Conservation (phyloP, 140 eudicot genomes). For the Flaveria floridana region DNA sequence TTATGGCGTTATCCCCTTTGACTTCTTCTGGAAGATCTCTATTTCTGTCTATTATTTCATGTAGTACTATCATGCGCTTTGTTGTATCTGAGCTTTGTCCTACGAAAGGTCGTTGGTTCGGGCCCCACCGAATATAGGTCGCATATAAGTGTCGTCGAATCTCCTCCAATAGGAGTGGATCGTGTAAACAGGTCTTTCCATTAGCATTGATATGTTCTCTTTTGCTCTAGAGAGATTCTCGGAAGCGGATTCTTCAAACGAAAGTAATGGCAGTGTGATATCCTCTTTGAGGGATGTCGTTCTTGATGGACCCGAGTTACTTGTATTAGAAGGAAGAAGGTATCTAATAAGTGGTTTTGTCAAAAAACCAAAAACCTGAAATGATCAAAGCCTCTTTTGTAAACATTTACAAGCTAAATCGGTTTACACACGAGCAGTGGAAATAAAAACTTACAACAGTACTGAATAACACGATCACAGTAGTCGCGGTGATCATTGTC, state of each 20-base stretch:
- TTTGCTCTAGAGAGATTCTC: constrained; percentile 60
- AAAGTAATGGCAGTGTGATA: constrained; percentile 72
- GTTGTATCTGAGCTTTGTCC: not conserved
- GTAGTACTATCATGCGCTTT: not conserved
- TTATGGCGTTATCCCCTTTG: not conserved
- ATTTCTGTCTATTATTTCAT: not conserved
- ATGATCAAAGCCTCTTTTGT: not conserved
- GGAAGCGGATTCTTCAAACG: constrained; percentile 71
- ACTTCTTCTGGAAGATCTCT: not conserved
- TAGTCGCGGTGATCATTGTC: constrained; percentile 79
- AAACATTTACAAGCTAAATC: not conserved
- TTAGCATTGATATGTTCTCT: constrained; percentile 74
- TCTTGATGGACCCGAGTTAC: constrained; percentile 29
- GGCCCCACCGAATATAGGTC: constrained; percentile 88
- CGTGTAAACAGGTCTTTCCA: constrained; percentile 85
- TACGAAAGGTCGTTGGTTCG: constrained; percentile 19
- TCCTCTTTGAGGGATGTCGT: constrained; percentile 58
- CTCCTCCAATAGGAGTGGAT: constrained; percentile 92
- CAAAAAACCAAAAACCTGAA: constrained; percentile 91
- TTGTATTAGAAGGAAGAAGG: constrained; percentile 59
- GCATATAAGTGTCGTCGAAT: constrained; percentile 87
- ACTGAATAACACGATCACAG: constrained; percentile 72
- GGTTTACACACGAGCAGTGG: not conserved
- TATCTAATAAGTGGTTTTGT: constrained; percentile 70
- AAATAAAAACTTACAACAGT: constrained; percentile 55